Evolutionary conservation across 306 rosid genomes (phyloP), one percentile per base, ranked within the genome.

Genomic region (Mimosa pudica): DNA sequence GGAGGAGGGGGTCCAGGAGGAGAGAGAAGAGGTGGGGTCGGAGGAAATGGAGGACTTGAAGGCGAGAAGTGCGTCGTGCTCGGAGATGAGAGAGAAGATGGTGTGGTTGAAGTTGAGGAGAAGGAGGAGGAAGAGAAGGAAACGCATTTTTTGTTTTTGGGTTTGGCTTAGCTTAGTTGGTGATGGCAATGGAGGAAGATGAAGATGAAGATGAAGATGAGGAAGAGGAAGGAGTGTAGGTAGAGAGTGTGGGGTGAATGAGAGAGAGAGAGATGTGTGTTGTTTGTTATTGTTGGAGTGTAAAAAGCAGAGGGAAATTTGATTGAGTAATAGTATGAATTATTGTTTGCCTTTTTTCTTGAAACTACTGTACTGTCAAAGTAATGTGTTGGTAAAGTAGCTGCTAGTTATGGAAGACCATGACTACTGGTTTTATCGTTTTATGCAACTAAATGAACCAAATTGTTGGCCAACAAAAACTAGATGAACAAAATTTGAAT

Each of bases 31-130:
- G 41, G 88, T 83, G 0, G 92, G 86, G 79, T 89, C 84, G 32
- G 82, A 86, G 82, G 90, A 57, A 44, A 95, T 69, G 84, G 89
- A 44, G 52, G 82, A 10, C 57, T 79, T 92, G n/a, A 89, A 52
- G 1, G 98, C 87, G 78, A 92, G 94, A 12, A 95, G 95, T 0
- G 96, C 94, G 0, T 82, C 86, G 84, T 89, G 84, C 33, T 93
- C 89, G 1, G 97, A 83, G 5, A 82, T 35, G 62, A 57, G 85
- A 0, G 87, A 45, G 0, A 88, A 71, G 47, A 68, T 7, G 52
- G 84, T 48, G 30, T 33, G 42, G 73, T 52, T 81, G 78, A 30
- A 11, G 32, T 76, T 87, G 76, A 86, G 74, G 3, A 82, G 82
- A 42, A 80, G 63, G 8, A 81, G 80, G 10, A 88, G 80, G 12